Conservation (phyloP, 1,284 basidiomycete genomes). For the Ceratobasidium theobromae region DNA sequence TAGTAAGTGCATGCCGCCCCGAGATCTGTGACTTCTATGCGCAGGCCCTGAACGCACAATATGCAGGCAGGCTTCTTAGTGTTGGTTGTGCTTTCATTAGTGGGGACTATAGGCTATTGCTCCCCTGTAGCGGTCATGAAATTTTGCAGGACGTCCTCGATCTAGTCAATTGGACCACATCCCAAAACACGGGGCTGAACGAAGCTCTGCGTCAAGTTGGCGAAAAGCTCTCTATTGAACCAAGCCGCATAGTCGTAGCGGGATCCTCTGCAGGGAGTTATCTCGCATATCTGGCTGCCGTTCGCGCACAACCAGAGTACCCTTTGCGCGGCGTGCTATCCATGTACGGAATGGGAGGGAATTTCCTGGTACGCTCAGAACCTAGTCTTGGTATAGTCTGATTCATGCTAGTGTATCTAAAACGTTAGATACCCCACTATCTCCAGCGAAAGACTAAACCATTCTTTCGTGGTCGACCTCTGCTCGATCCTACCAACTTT, state of each 20-base stretch:
- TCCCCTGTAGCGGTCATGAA: slow-evolving; percentile 58
- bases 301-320: slow-evolving; percentile 50
- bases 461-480: slow-evolving; percentile 48
- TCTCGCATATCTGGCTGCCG: slow-evolving; percentile 62
- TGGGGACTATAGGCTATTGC: slow-evolving; percentile 61
- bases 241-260: slow-evolving; percentile 52
- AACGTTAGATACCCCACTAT: slow-evolving; percentile 47
- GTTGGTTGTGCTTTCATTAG: slow-evolving; percentile 59
- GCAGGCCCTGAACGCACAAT: background rate
- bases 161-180: slow-evolving; percentile 52
- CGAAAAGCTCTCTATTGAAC: slow-evolving; percentile 46
- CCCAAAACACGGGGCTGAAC: slow-evolving; percentile 39
- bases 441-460: slow-evolving; percentile 45
- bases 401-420: background rate
- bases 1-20: background rate
- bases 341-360: slow-evolving; percentile 63
- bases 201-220: background rate
- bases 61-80: slow-evolving; percentile 35
- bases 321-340: slow-evolving; percentile 46
- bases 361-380: slow-evolving; percentile 55
- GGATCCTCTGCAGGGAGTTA: slow-evolving; percentile 64
- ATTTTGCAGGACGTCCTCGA: slow-evolving; percentile 58
- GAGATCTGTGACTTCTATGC: background rate
- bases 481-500: slow-evolving; percentile 43
- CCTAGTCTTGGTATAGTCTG: background rate